Conservation (phyloP, 1,139 yeast species). For the Suhomyces bokatorum region DNA sequence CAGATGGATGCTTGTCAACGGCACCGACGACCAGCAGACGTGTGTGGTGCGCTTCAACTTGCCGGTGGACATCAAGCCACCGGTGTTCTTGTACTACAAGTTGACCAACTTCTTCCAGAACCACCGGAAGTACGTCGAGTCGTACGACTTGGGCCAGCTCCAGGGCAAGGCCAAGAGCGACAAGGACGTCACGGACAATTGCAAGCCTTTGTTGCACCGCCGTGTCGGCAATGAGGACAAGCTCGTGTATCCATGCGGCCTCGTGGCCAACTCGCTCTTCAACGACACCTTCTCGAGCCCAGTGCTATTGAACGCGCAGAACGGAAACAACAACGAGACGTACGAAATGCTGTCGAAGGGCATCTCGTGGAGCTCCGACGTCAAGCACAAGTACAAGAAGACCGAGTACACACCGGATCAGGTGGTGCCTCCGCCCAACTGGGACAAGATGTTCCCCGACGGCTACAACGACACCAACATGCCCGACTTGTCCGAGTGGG, state of each 20-base stretch:
- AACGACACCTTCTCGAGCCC: conserved; percentile 65
- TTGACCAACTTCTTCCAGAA: conserved; percentile 76
- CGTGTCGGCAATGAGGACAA: conserved; percentile 33
- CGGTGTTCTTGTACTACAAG: conserved; percentile 66
- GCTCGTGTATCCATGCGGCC: conserved; percentile 69
- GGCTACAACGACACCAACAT: conserved; percentile 69
- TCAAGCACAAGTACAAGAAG: conserved; percentile 53
- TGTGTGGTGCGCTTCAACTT: conserved; percentile 61
- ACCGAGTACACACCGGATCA: conserved; percentile 58
- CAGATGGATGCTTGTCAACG: conserved; percentile 52
- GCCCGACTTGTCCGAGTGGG: conserved; percentile 55
- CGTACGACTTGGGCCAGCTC: conserved; percentile 65
- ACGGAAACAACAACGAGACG: conserved; percentile 41
- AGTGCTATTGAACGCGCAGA: conserved; percentile 43
- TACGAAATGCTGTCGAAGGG: conserved; percentile 54
- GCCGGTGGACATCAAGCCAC: conserved; percentile 58
- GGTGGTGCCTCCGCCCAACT: conserved; percentile 77
- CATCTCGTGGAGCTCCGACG: conserved; percentile 70
- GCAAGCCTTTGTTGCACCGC: conserved; percentile 55
- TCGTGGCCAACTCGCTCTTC: conserved; percentile 74
- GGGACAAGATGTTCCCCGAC: conserved; percentile 64
- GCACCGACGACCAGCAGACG: conserved; percentile 33
- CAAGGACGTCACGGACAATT: conserved; percentile 50
- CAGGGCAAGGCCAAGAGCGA: conserved; percentile 58
- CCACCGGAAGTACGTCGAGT: conserved; percentile 74